A percentile compares a stretch with the other conserved stretches of the same genome.
These are phyloP conservation scores for Apium graveolens DNA, from an alignment of 129 eudicot species.

Conservation along the genomic window DNA sequence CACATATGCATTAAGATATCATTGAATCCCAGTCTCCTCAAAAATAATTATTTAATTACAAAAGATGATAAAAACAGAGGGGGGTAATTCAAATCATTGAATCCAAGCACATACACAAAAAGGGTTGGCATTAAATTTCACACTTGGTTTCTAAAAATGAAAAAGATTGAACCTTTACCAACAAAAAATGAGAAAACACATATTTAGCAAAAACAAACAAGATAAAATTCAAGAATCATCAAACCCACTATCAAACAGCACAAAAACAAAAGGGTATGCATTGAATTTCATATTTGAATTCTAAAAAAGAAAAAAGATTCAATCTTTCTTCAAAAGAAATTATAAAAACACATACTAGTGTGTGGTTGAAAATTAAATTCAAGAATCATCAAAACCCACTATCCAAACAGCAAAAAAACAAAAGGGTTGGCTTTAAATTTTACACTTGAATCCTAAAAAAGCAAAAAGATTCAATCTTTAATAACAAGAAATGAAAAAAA, in stretches of 20 bases:
- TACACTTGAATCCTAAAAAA: neutral
- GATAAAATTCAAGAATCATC: neutral
- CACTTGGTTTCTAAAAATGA: neutral
- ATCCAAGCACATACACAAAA: neutral
- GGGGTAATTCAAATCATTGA: neutral
- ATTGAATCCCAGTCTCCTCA: too few relatives aligned
- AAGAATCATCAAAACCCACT: neutral
- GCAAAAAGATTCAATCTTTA: neutral
- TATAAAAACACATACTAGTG: slow-evolving; percentile 6
- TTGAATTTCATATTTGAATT: neutral
- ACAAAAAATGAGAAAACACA: neutral
- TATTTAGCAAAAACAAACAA: too few relatives aligned
- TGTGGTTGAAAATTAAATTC: too few relatives aligned
- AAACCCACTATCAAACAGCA: neutral
- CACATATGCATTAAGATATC: neutral
- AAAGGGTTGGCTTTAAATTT: neutral
- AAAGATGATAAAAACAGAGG: neutral
- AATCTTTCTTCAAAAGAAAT: neutral
- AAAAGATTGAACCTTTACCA: neutral
- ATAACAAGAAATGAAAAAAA: neutral
- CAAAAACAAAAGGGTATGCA: neutral
- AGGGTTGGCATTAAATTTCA: neutral
- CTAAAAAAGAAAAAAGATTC: neutral
- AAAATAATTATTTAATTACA: too few relatives aligned
- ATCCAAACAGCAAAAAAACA: neutral